phyloP scores from a whole-genome alignment of 495 filamentous ascomycete species.

The Aspergillus taichungensis region DNA sequence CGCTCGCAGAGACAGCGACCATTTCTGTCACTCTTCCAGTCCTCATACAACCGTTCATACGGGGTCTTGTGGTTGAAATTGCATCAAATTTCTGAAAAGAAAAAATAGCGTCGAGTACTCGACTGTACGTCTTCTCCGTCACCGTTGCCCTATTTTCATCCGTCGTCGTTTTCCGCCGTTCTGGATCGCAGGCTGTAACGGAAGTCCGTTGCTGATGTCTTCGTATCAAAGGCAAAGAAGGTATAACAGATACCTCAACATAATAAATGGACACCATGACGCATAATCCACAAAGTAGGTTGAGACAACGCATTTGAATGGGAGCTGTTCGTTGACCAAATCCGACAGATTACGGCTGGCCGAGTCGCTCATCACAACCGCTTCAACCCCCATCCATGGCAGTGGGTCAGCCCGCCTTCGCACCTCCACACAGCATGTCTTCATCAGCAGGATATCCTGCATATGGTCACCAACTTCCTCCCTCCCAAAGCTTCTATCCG shows the following conservation, averaged over 20 bases:
- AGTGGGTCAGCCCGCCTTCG: constrained; percentile 14
- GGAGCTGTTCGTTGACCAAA: not conserved
- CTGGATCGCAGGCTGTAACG: too few species aligned
- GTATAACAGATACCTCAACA: not conserved
- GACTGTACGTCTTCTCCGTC: too few species aligned
- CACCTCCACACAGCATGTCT: constrained; percentile 12
- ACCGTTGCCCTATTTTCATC: too few species aligned
- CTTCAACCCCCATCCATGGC: constrained; percentile 13
- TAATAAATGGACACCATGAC: constrained; percentile 11
- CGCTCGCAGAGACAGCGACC: too few species aligned
- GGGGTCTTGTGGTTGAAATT: too few species aligned
- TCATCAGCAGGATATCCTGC: constrained; percentile 9
- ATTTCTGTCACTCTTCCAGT: too few species aligned
- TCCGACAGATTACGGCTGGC: constrained; percentile 17
- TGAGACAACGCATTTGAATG: not conserved
- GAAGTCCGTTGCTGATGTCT: too few species aligned
- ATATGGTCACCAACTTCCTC: constrained; percentile 9
- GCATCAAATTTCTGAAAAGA: too few species aligned
- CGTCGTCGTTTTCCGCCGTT: too few species aligned
- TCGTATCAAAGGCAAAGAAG: too few species aligned
- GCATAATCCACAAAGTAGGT: constrained; percentile 16
- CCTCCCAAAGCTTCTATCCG: constrained; percentile 13
- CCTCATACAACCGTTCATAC: too few species aligned
- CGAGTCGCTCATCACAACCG: constrained; percentile 13
- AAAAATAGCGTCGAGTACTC: too few species aligned